Evolutionary conservation across 345 rosid genomes (phyloP).

Genomic region (Murraya koenigii): DNA sequence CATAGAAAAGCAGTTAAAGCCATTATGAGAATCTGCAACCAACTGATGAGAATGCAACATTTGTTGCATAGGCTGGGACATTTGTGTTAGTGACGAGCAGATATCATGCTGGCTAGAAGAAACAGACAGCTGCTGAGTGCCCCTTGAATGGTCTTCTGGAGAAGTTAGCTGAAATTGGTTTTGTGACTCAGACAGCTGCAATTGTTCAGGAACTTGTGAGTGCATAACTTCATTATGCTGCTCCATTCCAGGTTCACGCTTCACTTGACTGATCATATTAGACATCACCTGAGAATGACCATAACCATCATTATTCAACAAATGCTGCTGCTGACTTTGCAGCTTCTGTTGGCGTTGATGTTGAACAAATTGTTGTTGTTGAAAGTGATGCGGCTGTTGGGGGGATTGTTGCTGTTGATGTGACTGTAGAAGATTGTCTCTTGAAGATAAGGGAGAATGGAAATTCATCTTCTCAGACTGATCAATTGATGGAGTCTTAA

Average conservation of each 20-base stretch:
- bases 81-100: constrained; percentile 45
- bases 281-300: constrained; percentile 58
- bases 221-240: constrained; percentile 44
- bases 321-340: constrained; percentile 57
- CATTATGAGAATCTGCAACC: constrained; percentile 51
- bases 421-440: constrained; percentile 49
- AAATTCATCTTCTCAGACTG: constrained; percentile 55
- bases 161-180: constrained; percentile 66
- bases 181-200: constrained; percentile 61
- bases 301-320: constrained; percentile 45
- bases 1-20: constrained; percentile 39
- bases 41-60: constrained; percentile 50
- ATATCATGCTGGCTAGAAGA: constrained; percentile 43
- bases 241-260: constrained; percentile 67
- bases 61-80: constrained; percentile 60
- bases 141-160: constrained; percentile 47
- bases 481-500: constrained; percentile 42
- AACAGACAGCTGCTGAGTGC: constrained; percentile 36
- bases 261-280: constrained; percentile 48
- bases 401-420: constrained; percentile 68
- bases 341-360: constrained; percentile 55
- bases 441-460: constrained; percentile 43
- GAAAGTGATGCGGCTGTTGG: constrained; percentile 57
- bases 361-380: constrained; percentile 55
- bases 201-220: constrained; percentile 56